These are phyloP conservation scores for Fallopia convolvulus DNA, from an alignment of 148 eudicot species.

Conservation along the genomic window DNA sequence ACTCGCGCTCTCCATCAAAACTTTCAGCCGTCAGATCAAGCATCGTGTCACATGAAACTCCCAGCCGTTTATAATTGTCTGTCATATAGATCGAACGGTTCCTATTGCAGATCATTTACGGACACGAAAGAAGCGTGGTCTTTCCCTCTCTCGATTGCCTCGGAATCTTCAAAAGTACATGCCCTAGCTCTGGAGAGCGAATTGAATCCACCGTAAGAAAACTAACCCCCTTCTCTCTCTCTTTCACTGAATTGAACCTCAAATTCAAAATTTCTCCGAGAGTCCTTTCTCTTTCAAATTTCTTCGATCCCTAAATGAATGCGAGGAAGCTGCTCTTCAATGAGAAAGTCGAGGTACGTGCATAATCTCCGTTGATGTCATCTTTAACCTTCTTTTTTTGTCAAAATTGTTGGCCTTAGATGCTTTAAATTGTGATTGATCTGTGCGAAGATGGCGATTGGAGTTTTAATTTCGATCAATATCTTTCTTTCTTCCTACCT, in stretches of 20 bases:
- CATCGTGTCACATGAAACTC: background rate
- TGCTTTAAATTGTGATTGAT: constrained; percentile 1
- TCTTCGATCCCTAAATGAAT: constrained; percentile 7
- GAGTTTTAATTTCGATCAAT: background rate
- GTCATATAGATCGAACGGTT: background rate
- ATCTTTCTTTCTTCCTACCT: background rate
- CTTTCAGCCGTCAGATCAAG: background rate
- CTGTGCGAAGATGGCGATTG: background rate
- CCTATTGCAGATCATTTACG: background rate
- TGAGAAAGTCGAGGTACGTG: constrained; percentile 14
- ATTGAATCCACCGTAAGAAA: constrained; percentile 5
- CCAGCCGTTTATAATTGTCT: background rate
- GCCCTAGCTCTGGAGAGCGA: constrained; percentile 8
- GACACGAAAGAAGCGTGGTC: constrained; percentile 1
- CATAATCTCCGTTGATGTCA: background rate
- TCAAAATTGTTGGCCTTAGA: background rate
- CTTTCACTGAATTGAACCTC: background rate
- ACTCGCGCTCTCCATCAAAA: background rate
- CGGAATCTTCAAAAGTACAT: background rate
- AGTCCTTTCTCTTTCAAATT: background rate
- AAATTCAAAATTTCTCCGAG: background rate
- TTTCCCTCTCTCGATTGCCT: constrained; percentile 4
- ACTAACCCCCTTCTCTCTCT: constrained; percentile 7
- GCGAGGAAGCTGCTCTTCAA: constrained; percentile 13
- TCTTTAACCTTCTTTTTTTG: background rate